Percentiles rank a stretch among this genome's conserved stretches.
These are phyloP conservation scores for Phaeosphaeria sp. DNA, from an alignment of 2,329 filamentous ascomycete genomes.

Conservation along the genomic window DNA sequence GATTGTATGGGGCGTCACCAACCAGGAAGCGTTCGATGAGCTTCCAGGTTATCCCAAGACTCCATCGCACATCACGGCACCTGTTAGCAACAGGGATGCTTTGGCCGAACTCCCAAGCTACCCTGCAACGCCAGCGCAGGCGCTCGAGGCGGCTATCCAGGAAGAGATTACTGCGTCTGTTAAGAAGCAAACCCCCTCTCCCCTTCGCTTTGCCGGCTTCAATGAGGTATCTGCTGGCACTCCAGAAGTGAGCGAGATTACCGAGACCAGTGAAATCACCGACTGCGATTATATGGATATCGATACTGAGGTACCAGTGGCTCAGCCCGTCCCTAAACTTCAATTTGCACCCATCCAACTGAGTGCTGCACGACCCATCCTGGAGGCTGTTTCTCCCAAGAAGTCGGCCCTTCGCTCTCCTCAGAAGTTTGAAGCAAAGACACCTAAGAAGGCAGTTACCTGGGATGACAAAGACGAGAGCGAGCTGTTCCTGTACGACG, in stretches of 20 bases:
- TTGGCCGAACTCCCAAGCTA: constrained; percentile 31
- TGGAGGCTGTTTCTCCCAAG: constrained; percentile 27
- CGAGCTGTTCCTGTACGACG: constrained; percentile 29
- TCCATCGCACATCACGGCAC: constrained; percentile 27
- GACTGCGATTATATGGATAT: constrained; percentile 19
- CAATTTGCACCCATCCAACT: constrained; percentile 25
- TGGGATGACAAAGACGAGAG: constrained; percentile 36
- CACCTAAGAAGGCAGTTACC: constrained; percentile 47
- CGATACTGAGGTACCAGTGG: constrained; percentile 13
- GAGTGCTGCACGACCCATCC: constrained; percentile 15
- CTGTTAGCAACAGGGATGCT: constrained; percentile 24
- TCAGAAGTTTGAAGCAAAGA: constrained; percentile 36
- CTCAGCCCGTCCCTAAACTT: constrained; percentile 15
- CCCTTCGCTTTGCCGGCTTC: constrained; percentile 14
- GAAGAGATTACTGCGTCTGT: constrained; percentile 33
- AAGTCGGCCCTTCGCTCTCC: constrained; percentile 48
- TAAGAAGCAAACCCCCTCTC: constrained; percentile 34
- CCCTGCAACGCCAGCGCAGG: constrained; percentile 29
- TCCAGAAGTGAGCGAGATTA: constrained; percentile 20
- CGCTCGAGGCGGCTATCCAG: constrained; percentile 33
- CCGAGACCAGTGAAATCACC: constrained; percentile 20
- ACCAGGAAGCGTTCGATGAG: constrained; percentile 27
- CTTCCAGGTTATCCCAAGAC: constrained; percentile 33
- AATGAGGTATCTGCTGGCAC: constrained; percentile 22
- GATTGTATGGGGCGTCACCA: constrained; percentile 15